Evolutionary conservation across 2,329 filamentous ascomycete species (phyloP).

Genomic region (Onygenales sp.): DNA sequence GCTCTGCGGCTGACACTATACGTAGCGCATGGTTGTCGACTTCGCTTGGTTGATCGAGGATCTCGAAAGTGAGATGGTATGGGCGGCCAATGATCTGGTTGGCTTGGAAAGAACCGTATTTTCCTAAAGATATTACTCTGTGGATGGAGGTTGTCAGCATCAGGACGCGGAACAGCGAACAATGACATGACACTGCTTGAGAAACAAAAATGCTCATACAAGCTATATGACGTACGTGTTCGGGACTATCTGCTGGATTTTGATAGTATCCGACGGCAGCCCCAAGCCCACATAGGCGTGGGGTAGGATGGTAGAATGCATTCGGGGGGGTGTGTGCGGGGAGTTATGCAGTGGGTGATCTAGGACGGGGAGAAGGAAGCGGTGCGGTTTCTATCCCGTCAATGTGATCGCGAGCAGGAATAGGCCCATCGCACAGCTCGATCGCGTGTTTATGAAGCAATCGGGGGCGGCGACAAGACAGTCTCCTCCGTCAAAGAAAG

Average conservation of each 20-base stretch:
- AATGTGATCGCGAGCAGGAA: no score
- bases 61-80: conserved; percentile 83
- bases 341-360: background rate
- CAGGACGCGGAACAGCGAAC: conserved; percentile 16
- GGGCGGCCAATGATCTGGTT: conserved; percentile 88
- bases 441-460: no score
- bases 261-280: conserved; percentile 47
- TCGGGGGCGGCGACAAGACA: no score
- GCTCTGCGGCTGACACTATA: conserved; percentile 68
- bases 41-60: conserved; percentile 60
- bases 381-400: background rate
- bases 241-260: conserved; percentile 50
- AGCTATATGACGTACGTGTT: conserved; percentile 50
- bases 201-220: conserved; percentile 15
- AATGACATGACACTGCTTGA: conserved; percentile 2
- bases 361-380: background rate
- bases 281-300: conserved; percentile 27
- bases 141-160: conserved; percentile 17
- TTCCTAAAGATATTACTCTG: conserved; percentile 79
- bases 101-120: conserved; percentile 83
- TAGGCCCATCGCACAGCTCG: no score
- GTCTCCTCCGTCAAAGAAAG: no score
- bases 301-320: conserved; percentile 31
- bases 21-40: conserved; percentile 59
- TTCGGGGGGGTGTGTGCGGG: conserved; percentile 10